Evolutionary conservation across 805 yeast genomes (phyloP), one percentile per base, ranked within the genome.

Genomic region (Jamesozyma rosinii): DNA sequence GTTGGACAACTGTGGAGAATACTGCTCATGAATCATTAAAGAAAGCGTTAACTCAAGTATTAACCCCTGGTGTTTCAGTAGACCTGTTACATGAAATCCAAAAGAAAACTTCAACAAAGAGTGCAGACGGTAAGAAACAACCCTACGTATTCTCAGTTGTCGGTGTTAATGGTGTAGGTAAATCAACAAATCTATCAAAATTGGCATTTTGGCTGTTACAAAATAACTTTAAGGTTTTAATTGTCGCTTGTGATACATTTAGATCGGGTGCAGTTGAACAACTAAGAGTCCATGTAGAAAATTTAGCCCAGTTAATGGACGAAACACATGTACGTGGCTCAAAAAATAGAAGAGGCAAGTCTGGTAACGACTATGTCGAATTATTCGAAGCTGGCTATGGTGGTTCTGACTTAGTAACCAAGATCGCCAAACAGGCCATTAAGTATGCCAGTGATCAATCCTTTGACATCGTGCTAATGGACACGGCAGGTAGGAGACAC

Each of bases 211-310:
- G 98, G 98, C 71, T 90, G 41, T 66, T 90, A 44, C 97, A 92
- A 58, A 90, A 92, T 63, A 79, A 90, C 57, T 72, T 85, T 61
- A 78, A 76, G 51, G 95, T 90, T 1, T 70, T 90, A 41, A 83
- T 90, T 54, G 94, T 95, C 19, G 98, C 98, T 0, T 90, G 97
- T 67, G 98, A 90, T 67, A 92, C 98, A 0, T 90, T 90, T 67
- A 75, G 98, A 64, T 86, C 96, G 0, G 98, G 98, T 41, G 98
- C 98, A 0, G 97, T 90, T n/a, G 97, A 90, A 62, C 98, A 90
- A 66, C 70, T 90, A 47, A 79, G 92, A 52, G 95, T 89, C 1
- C 98, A 90, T 65, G 97, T 90, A 2, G 80, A 81, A 48, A 85
- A 92, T 55, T 69, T 90, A 49, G 76, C 80, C 42, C 78, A 78